A percentile compares a stretch with the other conserved stretches of the same genome.
phyloP scores from a whole-genome alignment of 2,329 filamentous ascomycete genomes.

The Paracamarosporium sp. region DNA sequence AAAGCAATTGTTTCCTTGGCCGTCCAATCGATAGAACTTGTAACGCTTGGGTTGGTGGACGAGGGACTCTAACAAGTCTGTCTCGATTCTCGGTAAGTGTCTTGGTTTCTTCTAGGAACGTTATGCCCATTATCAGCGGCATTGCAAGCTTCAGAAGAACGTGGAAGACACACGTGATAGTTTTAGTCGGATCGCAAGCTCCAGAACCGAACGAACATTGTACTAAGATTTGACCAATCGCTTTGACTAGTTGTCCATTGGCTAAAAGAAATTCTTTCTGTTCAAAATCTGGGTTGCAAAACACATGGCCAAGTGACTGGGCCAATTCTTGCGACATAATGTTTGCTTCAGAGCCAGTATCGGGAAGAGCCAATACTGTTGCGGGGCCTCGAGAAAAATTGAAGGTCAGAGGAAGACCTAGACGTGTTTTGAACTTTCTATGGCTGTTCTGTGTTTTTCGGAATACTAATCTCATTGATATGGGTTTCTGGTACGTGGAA shows the following conservation, averaged over 20 bases:
- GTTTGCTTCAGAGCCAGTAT: conserved; percentile 15
- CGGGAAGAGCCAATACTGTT: conserved; percentile 13
- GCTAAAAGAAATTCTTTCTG: conserved; percentile 6
- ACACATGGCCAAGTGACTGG: neutral
- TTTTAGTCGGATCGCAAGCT: neutral
- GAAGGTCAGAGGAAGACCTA: conserved; percentile 10
- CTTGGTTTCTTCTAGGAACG: conserved; percentile 15
- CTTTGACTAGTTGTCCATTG: conserved; percentile 9
- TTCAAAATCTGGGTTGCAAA: neutral
- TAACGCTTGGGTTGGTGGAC: conserved; percentile 2
- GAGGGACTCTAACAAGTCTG: conserved; percentile 9
- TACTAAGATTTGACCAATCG: conserved; percentile 1
- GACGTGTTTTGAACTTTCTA: neutral
- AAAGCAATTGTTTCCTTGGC: neutral
- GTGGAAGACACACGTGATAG: conserved; percentile 12
- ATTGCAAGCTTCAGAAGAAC: conserved; percentile 12
- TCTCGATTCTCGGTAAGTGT: conserved; percentile 12
- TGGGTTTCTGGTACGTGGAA: no score
- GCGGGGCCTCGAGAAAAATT: neutral
- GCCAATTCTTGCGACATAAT: conserved; percentile 15
- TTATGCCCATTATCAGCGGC: conserved; percentile 15
- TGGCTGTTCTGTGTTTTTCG: no score
- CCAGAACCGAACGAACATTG: conserved; percentile 4
- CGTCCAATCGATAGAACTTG: conserved; percentile 7
- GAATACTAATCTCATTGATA: no score